A percentile compares a stretch with the other conserved stretches of the same genome.
Evolutionary conservation across 306 rosid species (phyloP).

Genomic region (apple (Malus domestica)): ASM211411v1 NC_041795.1:3130501-3131000

Average conservation of each 20-base stretch:
- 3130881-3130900: no score
- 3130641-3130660: conserved; percentile 95
- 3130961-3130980: neutral
- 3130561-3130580: neutral
- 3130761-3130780: conserved; percentile 58
- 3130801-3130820: conserved; percentile 36
- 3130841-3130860: conserved; percentile 40
- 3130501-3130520: neutral
- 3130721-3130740: conserved; percentile 81
- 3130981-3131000: neutral
- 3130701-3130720: conserved; percentile 89
- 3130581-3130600: neutral
- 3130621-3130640: neutral
- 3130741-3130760: neutral
- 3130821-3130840: conserved; percentile 41
- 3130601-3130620: neutral
- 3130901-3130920: no score
- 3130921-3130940: no score
- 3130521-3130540: neutral
- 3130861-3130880: neutral
- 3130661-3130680: conserved; percentile 81
- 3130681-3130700: conserved; percentile 69
- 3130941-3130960: no score
- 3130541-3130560: neutral
- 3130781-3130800: conserved; percentile 39